Conservation (phyloP, 176 grass and related monocot species). For the Saccharum officinarum region DNA sequence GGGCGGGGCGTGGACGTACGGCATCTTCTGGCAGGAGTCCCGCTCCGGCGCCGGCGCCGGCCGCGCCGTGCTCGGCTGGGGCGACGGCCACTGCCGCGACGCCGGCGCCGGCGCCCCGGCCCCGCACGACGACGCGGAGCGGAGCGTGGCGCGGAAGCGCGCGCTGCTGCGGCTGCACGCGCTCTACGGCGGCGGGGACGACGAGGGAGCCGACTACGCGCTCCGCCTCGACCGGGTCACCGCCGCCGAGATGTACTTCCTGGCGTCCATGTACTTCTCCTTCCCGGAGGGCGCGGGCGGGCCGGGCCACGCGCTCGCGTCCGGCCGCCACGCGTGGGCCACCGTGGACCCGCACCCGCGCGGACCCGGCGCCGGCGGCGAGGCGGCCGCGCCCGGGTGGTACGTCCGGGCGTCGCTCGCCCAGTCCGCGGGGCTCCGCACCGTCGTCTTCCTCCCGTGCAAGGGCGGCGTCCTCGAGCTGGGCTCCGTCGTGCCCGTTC, state of each 20-base stretch:
- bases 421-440: constrained; percentile 59
- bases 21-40: constrained; percentile 90
- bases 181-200: constrained; percentile 59
- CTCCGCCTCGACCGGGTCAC: constrained; percentile 70
- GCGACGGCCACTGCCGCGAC: constrained; percentile 88
- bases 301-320: constrained; percentile 53
- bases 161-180: constrained; percentile 73
- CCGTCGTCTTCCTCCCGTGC: constrained; percentile 72
- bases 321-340: constrained; percentile 63
- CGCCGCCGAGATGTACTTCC: constrained; percentile 84
- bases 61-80: constrained; percentile 66
- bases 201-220: constrained; percentile 69
- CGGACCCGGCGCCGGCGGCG: not conserved
- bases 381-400: constrained; percentile 29
- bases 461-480: constrained; percentile 72
- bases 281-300: constrained; percentile 58
- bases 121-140: not conserved
- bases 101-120: not conserved
- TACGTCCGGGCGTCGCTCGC: constrained; percentile 70
- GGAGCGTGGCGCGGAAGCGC: constrained; percentile 53
- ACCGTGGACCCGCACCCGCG: constrained; percentile 24
- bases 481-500: constrained; percentile 55
- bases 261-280: constrained; percentile 92
- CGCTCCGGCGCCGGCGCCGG: constrained; percentile 16
- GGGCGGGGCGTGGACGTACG: constrained; percentile 53